Conservation (phyloP, 1,284 basidiomycete species). For the Puccinia novopanici region DNA sequence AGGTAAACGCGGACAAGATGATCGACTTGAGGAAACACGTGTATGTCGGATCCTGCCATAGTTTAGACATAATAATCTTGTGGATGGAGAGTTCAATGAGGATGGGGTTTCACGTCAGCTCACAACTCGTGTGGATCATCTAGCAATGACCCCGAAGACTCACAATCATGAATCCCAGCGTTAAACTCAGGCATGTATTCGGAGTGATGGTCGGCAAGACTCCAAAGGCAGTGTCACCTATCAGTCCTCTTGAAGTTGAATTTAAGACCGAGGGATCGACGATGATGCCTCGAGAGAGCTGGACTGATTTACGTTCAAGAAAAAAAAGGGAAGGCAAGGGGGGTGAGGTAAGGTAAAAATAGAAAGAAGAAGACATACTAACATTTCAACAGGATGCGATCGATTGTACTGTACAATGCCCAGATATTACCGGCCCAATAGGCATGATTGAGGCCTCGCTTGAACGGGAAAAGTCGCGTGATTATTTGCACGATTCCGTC, state of each 20-base stretch:
- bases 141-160: conserved; percentile 50
- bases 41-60: conserved; percentile 82
- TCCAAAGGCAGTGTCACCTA: conserved; percentile 88
- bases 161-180: conserved; percentile 72
- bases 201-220: conserved; percentile 82
- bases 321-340: neutral
- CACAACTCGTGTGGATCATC: neutral
- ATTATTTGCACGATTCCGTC: conserved; percentile 80
- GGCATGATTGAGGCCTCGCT: conserved; percentile 88
- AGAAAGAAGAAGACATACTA: conserved; percentile 55
- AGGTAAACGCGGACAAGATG: conserved; percentile 83
- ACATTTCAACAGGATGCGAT: conserved; percentile 78
- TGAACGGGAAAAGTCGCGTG: conserved; percentile 86
- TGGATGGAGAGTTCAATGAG: neutral
- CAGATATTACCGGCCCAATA: conserved; percentile 95
- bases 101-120: neutral
- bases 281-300: conserved; percentile 59
- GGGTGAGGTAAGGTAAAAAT: conserved; percentile 21
- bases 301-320: conserved; percentile 57
- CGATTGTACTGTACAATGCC: conserved; percentile 79
- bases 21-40: conserved; percentile 80
- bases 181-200: conserved; percentile 77
- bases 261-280: conserved; percentile 71
- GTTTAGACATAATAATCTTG: conserved; percentile 73
- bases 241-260: conserved; percentile 83